Evolutionary conservation across 345 rosid species (phyloP).

Genomic region (Stellera chamaejasme): DNA sequence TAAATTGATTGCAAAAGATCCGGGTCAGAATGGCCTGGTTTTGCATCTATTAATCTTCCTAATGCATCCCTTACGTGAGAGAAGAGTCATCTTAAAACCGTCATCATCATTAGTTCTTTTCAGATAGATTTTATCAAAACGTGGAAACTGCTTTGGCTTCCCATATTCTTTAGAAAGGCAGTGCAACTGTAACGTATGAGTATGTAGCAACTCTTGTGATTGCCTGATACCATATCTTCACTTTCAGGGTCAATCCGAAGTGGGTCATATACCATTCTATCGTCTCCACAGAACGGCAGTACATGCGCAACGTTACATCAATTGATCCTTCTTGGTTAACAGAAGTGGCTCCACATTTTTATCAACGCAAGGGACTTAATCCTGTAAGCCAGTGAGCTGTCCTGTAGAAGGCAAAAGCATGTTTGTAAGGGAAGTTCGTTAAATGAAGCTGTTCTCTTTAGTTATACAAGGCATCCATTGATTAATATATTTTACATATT

Average conservation of each 20-base stretch:
- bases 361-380: conserved; percentile 39
- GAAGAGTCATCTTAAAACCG: too few species aligned
- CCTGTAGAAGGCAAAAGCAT: too few species aligned
- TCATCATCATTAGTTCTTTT: too few species aligned
- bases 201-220: background rate
- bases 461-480: too few species aligned
- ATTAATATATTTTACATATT: too few species aligned
- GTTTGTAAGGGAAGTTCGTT: too few species aligned
- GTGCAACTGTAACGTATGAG: background rate
- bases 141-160: background rate
- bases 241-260: conserved; percentile 84
- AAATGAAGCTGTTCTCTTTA: too few species aligned
- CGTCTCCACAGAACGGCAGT: conserved; percentile 83
- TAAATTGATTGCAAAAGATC: too few species aligned
- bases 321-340: conserved; percentile 79
- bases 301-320: conserved; percentile 74
- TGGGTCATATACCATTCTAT: conserved; percentile 79
- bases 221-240: background rate
- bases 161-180: background rate
- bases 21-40: too few species aligned
- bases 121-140: too few species aligned
- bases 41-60: too few species aligned
- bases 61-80: too few species aligned
- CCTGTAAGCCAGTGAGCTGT: conserved; percentile 13
- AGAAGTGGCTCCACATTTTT: conserved; percentile 80